These are phyloP conservation scores for Eutypa lata DNA, from an alignment of 2,329 filamentous ascomycete species.

Conservation along the genomic window DNA sequence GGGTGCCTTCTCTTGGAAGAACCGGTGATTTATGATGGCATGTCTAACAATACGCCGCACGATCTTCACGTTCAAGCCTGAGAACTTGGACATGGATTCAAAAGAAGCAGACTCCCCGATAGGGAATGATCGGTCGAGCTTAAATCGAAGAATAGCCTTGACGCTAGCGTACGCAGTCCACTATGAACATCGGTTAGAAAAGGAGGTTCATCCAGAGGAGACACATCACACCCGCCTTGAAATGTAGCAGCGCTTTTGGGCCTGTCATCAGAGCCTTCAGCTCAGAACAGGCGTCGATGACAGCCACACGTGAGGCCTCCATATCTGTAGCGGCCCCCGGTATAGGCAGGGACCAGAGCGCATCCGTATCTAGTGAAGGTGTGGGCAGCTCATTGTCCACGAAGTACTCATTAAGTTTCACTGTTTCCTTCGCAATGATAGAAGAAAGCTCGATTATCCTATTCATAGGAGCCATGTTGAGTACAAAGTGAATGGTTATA, in stretches of 20 bases:
- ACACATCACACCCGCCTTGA: slow-evolving; percentile 3
- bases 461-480: slow-evolving; percentile 6
- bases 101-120: slow-evolving; percentile 11
- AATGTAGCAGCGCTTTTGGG: slow-evolving; percentile 9
- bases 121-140: slow-evolving; percentile 15
- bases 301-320: slow-evolving; percentile 6
- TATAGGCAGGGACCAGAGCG: slow-evolving; percentile 9
- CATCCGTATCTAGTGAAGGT: slow-evolving; percentile 11
- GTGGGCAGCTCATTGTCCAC: slow-evolving; percentile 6
- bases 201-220: not conserved
- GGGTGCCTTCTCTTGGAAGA: slow-evolving; percentile 26
- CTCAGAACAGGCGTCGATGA: slow-evolving; percentile 16
- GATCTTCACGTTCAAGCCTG: slow-evolving; percentile 7
- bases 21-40: slow-evolving; percentile 26
- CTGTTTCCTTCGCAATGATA: slow-evolving; percentile 11
- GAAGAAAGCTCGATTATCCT: slow-evolving; percentile 14
- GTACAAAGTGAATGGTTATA: too few relatives aligned
- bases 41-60: slow-evolving; percentile 27
- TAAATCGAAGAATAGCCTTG: slow-evolving; percentile 15
- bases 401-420: slow-evolving; percentile 8
- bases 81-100: slow-evolving; percentile 13
- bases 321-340: slow-evolving; percentile 9
- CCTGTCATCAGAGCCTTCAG: slow-evolving; percentile 16
- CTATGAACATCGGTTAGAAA: slow-evolving; percentile 5
- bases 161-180: slow-evolving; percentile 16